phyloP scores from a whole-genome alignment of 306 rosid genomes.

The Citrullus amarus region DNA sequence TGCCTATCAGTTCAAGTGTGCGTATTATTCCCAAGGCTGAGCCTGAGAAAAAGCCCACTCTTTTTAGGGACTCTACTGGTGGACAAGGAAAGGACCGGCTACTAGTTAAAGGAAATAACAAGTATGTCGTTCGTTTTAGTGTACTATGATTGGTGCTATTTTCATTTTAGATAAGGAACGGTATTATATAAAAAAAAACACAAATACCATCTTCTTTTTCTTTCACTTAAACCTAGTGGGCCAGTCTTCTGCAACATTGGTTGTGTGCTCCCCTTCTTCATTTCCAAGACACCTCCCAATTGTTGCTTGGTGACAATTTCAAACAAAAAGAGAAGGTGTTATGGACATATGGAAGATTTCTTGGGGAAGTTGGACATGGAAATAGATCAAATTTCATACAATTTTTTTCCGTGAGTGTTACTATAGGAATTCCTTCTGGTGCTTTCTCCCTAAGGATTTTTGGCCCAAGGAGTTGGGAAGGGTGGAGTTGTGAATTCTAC shows the following conservation, averaged over 20 bases:
- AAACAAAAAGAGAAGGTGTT: background rate
- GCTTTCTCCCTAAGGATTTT: background rate
- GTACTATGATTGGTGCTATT: background rate
- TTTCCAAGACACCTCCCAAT: background rate
- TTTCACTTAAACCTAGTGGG: background rate
- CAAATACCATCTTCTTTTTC: background rate
- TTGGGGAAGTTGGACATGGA: background rate
- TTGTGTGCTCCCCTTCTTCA: background rate
- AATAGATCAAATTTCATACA: background rate
- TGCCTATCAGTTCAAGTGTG: conserved; percentile 33
- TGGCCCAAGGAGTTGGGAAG: no score
- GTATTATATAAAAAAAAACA: background rate
- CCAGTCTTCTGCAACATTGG: background rate
- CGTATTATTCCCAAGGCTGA: conserved; percentile 42
- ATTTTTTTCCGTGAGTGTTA: background rate
- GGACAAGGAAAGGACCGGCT: conserved; percentile 44
- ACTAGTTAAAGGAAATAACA: conserved; percentile 44
- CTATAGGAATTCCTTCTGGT: background rate
- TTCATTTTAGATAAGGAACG: background rate
- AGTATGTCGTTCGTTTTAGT: conserved; percentile 27
- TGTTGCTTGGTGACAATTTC: background rate
- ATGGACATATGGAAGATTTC: background rate
- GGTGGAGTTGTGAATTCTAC: no score
- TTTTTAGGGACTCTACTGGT: conserved; percentile 35
- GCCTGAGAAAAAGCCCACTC: conserved; percentile 34